phyloP scores from a whole-genome alignment of 306 rosid species.

The Begonia fuchsioides region DNA sequence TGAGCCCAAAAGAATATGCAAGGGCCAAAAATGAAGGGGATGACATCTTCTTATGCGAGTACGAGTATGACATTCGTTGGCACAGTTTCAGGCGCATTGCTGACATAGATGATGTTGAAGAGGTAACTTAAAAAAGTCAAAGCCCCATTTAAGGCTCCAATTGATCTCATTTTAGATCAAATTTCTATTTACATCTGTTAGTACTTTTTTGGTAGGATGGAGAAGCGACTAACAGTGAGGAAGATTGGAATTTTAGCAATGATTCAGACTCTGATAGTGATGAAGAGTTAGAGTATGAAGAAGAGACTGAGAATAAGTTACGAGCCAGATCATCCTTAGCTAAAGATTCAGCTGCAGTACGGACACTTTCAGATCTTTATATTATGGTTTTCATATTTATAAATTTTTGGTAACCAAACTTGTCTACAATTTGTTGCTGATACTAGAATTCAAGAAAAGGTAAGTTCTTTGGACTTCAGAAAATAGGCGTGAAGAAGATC shows the following conservation, averaged over 20 bases:
- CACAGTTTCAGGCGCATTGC: slow-evolving; percentile 80
- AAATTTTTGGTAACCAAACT: too few relatives aligned
- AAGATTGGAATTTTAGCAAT: slow-evolving; percentile 56
- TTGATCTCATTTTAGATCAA: too few relatives aligned
- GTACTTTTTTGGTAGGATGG: slow-evolving; percentile 35
- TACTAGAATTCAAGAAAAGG: slow-evolving; percentile 67
- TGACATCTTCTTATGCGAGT: slow-evolving; percentile 75
- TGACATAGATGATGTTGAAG: slow-evolving; percentile 44
- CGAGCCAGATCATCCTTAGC: slow-evolving; percentile 24
- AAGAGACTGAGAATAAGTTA: slow-evolving; percentile 28
- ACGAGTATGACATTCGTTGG: slow-evolving; percentile 83
- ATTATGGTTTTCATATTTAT: background rate
- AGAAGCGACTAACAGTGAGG: slow-evolving; percentile 46
- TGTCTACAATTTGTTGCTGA: slow-evolving; percentile 2
- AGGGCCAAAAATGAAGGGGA: slow-evolving; percentile 66
- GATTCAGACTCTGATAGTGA: slow-evolving; percentile 49
- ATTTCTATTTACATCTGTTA: background rate
- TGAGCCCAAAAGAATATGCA: slow-evolving; percentile 62
- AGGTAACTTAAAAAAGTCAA: slow-evolving; percentile 20
- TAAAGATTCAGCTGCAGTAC: slow-evolving; percentile 68
- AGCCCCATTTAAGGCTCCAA: slow-evolving; percentile 1
- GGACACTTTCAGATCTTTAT: slow-evolving; percentile 15
- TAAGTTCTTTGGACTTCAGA: slow-evolving; percentile 68
- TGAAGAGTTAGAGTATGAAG: slow-evolving; percentile 54
- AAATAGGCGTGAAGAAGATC: slow-evolving; percentile 68